A percentile compares a stretch with the other conserved stretches of the same genome.
Evolutionary conservation across 2,329 filamentous ascomycete species (phyloP).

Genomic region (Talaromyces atroroseus): DNA sequence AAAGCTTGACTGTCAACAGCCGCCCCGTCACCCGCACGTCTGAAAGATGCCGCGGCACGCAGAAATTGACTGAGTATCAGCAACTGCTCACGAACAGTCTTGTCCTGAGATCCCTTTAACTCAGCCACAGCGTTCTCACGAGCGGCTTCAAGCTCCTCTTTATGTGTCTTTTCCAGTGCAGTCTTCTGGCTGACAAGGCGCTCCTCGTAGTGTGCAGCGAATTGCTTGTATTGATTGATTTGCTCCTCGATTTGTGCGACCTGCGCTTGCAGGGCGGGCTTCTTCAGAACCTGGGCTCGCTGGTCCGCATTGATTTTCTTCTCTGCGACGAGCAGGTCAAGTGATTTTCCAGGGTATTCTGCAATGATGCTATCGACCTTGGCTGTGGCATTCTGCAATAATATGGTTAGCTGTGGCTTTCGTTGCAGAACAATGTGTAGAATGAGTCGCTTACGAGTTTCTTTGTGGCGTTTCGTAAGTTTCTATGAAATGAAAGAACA

Average conservation of each 20-base stretch:
- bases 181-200: conserved; percentile 53
- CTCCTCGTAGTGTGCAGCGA: conserved; percentile 54
- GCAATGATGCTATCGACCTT: conserved; percentile 58
- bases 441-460: conserved; percentile 66
- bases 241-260: conserved; percentile 57
- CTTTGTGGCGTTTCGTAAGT: conserved; percentile 86
- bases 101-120: conserved; percentile 42
- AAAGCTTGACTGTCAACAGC: conserved; percentile 57
- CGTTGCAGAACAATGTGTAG: neutral
- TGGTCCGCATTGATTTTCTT: conserved; percentile 63
- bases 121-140: conserved; percentile 48
- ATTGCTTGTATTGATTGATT: conserved; percentile 54
- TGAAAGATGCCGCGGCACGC: conserved; percentile 56
- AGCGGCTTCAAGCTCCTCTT: conserved; percentile 50
- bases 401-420: conserved; percentile 11
- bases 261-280: conserved; percentile 54
- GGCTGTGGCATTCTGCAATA: conserved; percentile 48
- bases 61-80: conserved; percentile 58
- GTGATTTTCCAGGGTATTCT: conserved; percentile 54
- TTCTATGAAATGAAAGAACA: conserved; percentile 53
- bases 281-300: conserved; percentile 58
- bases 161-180: conserved; percentile 50
- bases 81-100: conserved; percentile 49
- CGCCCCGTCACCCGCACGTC: conserved; percentile 54
- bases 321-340: conserved; percentile 57